phyloP scores from a whole-genome alignment of 768 basidiomycete species.

The Leccinellum luteum region DNA sequence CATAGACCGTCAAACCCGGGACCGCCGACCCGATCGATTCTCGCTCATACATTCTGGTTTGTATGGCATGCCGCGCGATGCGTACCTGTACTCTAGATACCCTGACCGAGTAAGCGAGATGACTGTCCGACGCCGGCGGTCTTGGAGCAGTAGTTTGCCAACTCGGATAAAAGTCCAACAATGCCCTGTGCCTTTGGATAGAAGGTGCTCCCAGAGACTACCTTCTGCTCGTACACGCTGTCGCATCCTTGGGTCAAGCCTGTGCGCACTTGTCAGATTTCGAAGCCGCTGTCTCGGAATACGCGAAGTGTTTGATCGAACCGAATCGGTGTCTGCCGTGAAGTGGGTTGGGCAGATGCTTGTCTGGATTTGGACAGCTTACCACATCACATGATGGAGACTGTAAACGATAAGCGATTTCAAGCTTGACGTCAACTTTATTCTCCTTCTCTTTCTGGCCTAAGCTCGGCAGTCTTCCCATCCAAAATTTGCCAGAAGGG shows the following conservation, averaged over 20 bases:
- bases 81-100: background rate
- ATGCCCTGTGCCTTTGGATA: background rate
- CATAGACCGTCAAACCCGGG: background rate
- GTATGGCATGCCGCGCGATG: background rate
- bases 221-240: background rate
- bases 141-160: background rate
- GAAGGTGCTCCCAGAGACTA: background rate
- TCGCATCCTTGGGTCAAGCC: background rate
- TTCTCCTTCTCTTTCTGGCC: conserved; percentile 8
- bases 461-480: conserved; percentile 16
- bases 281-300: background rate
- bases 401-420: conserved; percentile 13
- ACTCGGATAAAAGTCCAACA: background rate
- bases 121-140: background rate
- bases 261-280: background rate
- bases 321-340: conserved; percentile 9
- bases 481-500: conserved; percentile 11
- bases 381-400: conserved; percentile 13
- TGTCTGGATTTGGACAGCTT: conserved; percentile 2
- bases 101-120: background rate
- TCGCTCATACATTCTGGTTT: background rate
- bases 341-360: background rate
- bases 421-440: conserved; percentile 18
- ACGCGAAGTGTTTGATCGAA: conserved; percentile 22
- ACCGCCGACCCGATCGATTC: background rate